Conservation (phyloP, 345 rosid genomes). For the Adansonia digitata region DNA sequence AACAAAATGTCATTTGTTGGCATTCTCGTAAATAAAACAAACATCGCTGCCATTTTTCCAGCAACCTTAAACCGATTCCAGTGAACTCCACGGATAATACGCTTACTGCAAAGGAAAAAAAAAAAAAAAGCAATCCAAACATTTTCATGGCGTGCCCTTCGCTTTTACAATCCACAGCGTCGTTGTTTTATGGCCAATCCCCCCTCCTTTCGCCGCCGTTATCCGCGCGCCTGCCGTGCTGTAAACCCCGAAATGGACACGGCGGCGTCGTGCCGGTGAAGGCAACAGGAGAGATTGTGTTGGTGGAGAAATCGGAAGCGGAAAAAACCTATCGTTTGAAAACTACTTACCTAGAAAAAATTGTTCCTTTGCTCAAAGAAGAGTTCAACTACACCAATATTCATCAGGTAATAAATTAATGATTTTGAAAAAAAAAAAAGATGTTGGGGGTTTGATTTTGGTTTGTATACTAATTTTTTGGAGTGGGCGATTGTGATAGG, state of each 20-base stretch:
- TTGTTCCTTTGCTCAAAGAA: conserved; percentile 72
- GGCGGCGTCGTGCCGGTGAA: conserved; percentile 41
- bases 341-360: conserved; percentile 66
- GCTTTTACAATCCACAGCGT: conserved; percentile 46
- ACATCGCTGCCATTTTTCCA: neutral
- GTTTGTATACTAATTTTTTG: neutral
- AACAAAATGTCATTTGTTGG: neutral
- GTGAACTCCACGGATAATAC: neutral
- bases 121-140: neutral
- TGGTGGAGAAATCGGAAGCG: conserved; percentile 82
- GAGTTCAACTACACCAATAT: conserved; percentile 79
- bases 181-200: conserved; percentile 55
- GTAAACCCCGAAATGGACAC: conserved; percentile 25
- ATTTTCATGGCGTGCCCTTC: conserved; percentile 45
- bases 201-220: conserved; percentile 30
- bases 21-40: conserved; percentile 8
- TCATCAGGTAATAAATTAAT: conserved; percentile 53
- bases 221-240: conserved; percentile 24
- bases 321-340: conserved; percentile 65
- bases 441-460: too few relatives aligned
- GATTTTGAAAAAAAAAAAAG: too few relatives aligned
- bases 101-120: neutral
- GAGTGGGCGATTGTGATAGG: neutral
- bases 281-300: conserved; percentile 25
- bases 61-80: neutral